Conservation (phyloP, 1,284 basidiomycete genomes). For the Ustilago hordei region DNA sequence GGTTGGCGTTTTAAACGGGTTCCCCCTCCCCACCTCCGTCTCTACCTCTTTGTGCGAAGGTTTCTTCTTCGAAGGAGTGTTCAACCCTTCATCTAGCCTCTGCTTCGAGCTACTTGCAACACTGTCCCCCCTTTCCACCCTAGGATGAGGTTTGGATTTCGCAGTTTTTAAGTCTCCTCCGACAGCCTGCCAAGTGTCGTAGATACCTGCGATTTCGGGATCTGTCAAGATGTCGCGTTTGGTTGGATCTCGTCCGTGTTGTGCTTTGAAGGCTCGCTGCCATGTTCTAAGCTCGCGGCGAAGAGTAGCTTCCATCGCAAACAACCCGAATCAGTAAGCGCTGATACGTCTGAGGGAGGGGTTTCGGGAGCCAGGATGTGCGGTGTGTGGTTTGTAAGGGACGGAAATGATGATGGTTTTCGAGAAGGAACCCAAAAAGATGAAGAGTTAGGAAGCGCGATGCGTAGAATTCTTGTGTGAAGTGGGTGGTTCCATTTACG, state of each 20-base stretch:
- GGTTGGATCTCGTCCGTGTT: conserved; percentile 59
- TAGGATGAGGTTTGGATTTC: conserved; percentile 1
- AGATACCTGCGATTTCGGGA: conserved; percentile 51
- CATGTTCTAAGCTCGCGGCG: conserved; percentile 54
- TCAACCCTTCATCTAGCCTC: conserved; percentile 19
- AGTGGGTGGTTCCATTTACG: conserved; percentile 12
- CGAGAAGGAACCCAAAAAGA: conserved; percentile 2
- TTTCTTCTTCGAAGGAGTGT: conserved; percentile 35
- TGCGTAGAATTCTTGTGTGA: background rate
- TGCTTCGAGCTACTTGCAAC: conserved; percentile 25
- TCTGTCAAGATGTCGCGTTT: conserved; percentile 59
- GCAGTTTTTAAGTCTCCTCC: conserved; percentile 24
- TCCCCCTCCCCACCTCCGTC: background rate
- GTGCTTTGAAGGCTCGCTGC: conserved; percentile 42
- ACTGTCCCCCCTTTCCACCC: background rate
- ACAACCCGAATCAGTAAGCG: background rate
- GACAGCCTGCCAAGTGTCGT: conserved; percentile 61
- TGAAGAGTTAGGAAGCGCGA: background rate
- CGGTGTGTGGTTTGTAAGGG: background rate
- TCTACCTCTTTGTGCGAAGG: background rate
- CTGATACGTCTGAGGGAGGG: background rate
- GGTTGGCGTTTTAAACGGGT: conserved; percentile 41
- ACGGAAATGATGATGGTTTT: background rate
- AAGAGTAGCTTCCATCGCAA: conserved; percentile 46
- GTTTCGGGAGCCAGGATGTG: background rate